Conservation (phyloP, 257 asterid species). For the Parsonsia alboflavescens region DNA sequence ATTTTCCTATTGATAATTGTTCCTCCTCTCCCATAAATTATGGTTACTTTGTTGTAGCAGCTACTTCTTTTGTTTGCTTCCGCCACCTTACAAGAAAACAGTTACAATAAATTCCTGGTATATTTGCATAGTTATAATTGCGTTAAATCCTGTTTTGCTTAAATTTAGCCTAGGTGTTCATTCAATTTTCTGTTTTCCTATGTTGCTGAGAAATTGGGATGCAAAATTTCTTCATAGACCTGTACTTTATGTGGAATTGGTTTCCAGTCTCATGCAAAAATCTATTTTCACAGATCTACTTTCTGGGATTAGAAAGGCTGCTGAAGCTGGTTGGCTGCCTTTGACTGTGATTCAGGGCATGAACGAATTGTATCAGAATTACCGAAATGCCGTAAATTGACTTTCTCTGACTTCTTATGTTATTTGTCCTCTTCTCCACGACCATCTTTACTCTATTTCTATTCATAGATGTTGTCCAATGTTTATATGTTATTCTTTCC, state of each 20-base stretch:
- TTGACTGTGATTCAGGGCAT: constrained; percentile 59
- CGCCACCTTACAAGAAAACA: neutral
- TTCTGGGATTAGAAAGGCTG: constrained; percentile 59
- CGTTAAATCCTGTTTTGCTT: neutral
- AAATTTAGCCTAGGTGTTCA: neutral
- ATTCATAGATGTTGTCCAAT: constrained; percentile 6
- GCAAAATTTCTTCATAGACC: neutral
- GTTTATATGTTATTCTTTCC: neutral
- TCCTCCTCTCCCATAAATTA: neutral
- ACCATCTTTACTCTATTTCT: constrained; percentile 4
- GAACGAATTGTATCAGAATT: constrained; percentile 81
- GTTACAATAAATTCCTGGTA: neutral
- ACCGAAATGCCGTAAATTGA: constrained; percentile 73
- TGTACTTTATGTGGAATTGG: neutral
- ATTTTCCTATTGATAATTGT: neutral
- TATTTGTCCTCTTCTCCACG: constrained; percentile 11
- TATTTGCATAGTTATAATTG: neutral
- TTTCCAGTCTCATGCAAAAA: constrained; percentile 12
- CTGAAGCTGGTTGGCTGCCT: constrained; percentile 77
- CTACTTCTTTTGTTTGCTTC: neutral
- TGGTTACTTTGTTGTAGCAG: neutral
- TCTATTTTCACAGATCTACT: constrained; percentile 57
- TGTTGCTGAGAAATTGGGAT: neutral
- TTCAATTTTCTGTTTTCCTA: neutral
- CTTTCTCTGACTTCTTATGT: constrained; percentile 33